A percentile compares a stretch with the other conserved stretches of the same genome.
Conservation (phyloP, 768 basidiomycete genomes). For the Lentinula edodes region DNA sequence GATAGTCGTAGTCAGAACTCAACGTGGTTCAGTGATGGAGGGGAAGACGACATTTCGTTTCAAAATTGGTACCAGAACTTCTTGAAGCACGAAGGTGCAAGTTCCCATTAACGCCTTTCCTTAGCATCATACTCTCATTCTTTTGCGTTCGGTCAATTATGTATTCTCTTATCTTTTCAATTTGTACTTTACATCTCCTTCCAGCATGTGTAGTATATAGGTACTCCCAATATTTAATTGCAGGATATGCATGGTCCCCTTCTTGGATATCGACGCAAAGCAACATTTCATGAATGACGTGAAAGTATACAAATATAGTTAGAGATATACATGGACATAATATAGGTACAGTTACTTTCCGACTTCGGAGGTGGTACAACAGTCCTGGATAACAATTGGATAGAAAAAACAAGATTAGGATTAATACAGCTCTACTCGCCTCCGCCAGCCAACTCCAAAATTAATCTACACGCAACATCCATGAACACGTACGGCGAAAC, state of each 20-base stretch:
- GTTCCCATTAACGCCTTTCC: neutral
- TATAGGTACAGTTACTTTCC: neutral
- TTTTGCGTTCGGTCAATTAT: too few relatives aligned
- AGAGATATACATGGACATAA: neutral
- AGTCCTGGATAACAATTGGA: neutral
- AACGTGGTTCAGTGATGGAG: neutral
- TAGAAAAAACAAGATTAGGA: neutral
- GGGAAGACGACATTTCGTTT: neutral
- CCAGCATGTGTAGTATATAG: neutral
- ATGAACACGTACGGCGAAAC: constrained; percentile 92
- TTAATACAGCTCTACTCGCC: neutral
- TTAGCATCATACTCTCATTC: too few relatives aligned
- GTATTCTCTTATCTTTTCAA: too few relatives aligned
- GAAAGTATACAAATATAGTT: neutral
- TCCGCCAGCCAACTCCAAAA: constrained; percentile 82
- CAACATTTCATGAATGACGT: neutral
- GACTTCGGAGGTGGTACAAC: neutral
- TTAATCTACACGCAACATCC: constrained; percentile 91
- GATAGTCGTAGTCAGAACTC: neutral
- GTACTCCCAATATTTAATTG: neutral
- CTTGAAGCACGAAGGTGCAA: neutral
- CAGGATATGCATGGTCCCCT: too few relatives aligned
- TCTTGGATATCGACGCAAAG: too few relatives aligned
- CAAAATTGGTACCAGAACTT: neutral
- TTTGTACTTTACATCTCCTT: neutral